Conservation (phyloP, 2,329 filamentous ascomycete species). For the Shiraia sp. region DNA sequence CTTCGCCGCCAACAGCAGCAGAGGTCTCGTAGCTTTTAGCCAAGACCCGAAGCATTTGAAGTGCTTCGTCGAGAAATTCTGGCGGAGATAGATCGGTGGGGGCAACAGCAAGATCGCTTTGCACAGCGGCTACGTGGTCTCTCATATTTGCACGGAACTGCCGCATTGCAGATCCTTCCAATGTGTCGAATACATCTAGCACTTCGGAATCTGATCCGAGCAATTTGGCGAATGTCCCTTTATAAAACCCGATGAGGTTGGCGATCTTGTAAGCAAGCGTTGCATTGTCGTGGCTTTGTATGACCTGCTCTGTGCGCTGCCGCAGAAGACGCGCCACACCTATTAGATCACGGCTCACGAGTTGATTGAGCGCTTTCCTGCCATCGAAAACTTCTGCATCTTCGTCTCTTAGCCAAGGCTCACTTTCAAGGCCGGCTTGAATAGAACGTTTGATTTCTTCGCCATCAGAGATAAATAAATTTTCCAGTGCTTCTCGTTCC, state of each 20-base stretch:
- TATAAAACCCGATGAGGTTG: conserved; percentile 89
- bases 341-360: conserved; percentile 83
- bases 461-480: conserved; percentile 87
- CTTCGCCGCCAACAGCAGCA: conserved; percentile 59
- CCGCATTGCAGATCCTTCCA: conserved; percentile 76
- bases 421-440: conserved; percentile 76
- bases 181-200: conserved; percentile 66
- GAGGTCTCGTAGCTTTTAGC: conserved; percentile 89
- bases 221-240: conserved; percentile 78
- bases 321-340: conserved; percentile 83
- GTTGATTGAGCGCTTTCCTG: conserved; percentile 76
- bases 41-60: conserved; percentile 76
- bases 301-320: conserved; percentile 86
- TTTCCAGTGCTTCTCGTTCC: conserved; percentile 88
- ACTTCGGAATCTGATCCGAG: conserved; percentile 71
- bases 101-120: conserved; percentile 70
- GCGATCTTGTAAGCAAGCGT: conserved; percentile 87
- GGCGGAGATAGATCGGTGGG: conserved; percentile 77
- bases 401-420: conserved; percentile 74
- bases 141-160: conserved; percentile 82
- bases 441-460: conserved; percentile 85
- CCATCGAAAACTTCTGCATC: conserved; percentile 71
- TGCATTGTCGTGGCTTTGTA: conserved; percentile 89
- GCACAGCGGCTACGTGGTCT: conserved; percentile 76
- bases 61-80: conserved; percentile 76